These are phyloP conservation scores for Penicillium sp. DNA, from an alignment of 2,329 filamentous ascomycete species.

Conservation along the genomic window DNA sequence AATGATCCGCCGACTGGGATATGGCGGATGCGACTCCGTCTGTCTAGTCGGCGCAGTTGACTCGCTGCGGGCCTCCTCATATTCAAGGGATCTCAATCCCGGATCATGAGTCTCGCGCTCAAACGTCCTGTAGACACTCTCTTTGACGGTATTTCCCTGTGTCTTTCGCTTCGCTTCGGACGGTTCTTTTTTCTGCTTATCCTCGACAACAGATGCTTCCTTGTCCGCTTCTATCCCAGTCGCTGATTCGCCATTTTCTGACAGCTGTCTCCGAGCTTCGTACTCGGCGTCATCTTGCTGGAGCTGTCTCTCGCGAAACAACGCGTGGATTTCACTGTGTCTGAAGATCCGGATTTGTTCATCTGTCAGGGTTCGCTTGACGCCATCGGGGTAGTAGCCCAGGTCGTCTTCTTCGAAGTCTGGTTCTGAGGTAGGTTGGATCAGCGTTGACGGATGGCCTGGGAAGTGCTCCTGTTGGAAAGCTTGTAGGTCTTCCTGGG, in stretches of 20 bases:
- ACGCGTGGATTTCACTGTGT: constrained; percentile 73
- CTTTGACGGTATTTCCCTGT: neutral
- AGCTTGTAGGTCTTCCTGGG: constrained; percentile 53
- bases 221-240: neutral
- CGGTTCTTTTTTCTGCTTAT: neutral
- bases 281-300: constrained; percentile 27
- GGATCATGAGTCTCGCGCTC: constrained; percentile 11
- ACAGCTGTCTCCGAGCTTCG: constrained; percentile 6
- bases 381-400: constrained; percentile 80
- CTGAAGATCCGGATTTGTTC: constrained; percentile 87
- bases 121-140: no score
- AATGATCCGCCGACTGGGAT: constrained; percentile 30
- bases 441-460: constrained; percentile 1
- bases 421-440: neutral
- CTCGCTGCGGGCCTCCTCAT: constrained; percentile 26
- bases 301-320: constrained; percentile 52
- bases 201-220: neutral
- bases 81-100: constrained; percentile 44
- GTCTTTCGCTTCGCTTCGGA: no score
- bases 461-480: constrained; percentile 59
- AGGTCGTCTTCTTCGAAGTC: constrained; percentile 52
- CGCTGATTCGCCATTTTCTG: neutral
- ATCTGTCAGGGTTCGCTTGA: constrained; percentile 83
- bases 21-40: constrained; percentile 7
- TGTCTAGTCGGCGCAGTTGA: neutral